Evolutionary conservation across 805 yeast species (phyloP).

Genomic region (Ogataea ramenticola): DNA sequence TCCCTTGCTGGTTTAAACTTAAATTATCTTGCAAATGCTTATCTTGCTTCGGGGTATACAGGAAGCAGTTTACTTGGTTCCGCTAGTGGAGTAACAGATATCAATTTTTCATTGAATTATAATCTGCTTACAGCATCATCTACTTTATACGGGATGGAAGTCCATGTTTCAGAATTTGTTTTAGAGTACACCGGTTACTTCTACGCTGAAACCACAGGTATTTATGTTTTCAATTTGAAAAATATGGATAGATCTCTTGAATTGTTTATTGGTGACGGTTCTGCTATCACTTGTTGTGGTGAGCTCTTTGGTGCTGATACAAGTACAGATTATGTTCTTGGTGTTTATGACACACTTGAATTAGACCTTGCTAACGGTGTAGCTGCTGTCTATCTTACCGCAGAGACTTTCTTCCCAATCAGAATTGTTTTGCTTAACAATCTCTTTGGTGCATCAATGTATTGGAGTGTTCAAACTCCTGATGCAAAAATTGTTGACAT

Average conservation of each 20-base stretch:
- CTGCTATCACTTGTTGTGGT: background rate
- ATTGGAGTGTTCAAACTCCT: background rate
- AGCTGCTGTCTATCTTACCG: background rate
- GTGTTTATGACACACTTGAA: background rate
- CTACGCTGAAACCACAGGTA: constrained; percentile 1
- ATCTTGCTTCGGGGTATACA: background rate
- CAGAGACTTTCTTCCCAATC: background rate
- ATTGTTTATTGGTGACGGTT: background rate
- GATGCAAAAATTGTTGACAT: background rate
- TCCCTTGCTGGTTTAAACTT: background rate
- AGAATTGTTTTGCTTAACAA: background rate
- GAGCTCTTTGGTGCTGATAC: background rate
- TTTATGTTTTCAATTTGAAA: background rate
- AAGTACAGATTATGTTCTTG: background rate
- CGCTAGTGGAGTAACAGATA: background rate
- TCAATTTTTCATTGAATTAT: background rate
- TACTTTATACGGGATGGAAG: background rate
- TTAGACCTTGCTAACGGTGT: background rate
- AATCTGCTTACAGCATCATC: background rate
- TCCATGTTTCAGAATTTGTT: background rate
- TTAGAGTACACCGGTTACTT: background rate
- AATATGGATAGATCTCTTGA: background rate
- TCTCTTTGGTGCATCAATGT: background rate
- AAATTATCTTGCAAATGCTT: background rate
- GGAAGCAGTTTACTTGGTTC: background rate